Evolutionary conservation across 2,329 filamentous ascomycete genomes (phyloP).

Genomic region (Lasiodiplodia citricola): DNA sequence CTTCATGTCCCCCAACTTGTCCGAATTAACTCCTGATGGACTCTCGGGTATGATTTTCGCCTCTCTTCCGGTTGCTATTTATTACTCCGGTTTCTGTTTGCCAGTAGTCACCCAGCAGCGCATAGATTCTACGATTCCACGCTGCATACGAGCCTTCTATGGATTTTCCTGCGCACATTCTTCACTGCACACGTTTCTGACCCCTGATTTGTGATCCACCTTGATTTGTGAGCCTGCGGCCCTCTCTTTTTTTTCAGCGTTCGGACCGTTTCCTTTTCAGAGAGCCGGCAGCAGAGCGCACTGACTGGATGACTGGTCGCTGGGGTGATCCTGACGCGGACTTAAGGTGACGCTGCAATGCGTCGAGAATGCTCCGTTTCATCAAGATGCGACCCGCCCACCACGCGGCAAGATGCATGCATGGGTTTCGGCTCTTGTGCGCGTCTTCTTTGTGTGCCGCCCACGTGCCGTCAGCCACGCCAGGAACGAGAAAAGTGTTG

Average conservation of each 20-base stretch:
- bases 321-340: constrained; percentile 4
- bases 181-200: not conserved
- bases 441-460: not conserved
- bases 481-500: not conserved
- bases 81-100: no score
- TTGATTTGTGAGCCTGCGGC: not conserved
- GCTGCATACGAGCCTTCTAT: no score
- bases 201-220: not conserved
- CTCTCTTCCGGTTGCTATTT: no score
- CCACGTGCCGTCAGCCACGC: not conserved
- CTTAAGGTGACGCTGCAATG: not conserved
- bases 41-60: no score
- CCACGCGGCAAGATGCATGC: not conserved
- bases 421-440: not conserved
- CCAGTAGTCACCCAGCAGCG: no score
- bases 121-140: no score
- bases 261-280: not conserved
- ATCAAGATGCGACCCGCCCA: not conserved
- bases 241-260: not conserved
- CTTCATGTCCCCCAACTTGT: not conserved
- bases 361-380: not conserved
- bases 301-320: not conserved
- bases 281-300: not conserved
- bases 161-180: no score
- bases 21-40: not conserved